Percentiles rank a stretch among this genome's conserved stretches.
Conservation (phyloP, 331 rosid genomes). For the Acacia pycnantha region DNA sequence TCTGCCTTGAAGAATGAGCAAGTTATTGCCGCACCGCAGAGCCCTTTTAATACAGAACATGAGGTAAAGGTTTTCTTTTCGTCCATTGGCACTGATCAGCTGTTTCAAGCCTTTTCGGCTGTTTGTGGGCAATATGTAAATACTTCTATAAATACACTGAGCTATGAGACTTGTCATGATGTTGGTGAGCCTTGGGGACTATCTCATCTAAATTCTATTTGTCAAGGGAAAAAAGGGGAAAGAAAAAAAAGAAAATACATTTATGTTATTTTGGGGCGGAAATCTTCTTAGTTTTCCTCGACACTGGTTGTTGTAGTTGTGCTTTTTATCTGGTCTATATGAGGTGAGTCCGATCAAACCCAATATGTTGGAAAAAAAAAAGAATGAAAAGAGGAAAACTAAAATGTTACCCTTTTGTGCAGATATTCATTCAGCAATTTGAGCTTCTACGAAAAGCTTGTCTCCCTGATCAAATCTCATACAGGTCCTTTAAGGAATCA, state of each 20-base stretch:
- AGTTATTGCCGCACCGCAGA: slow-evolving; percentile 47
- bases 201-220: background rate
- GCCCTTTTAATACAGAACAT: slow-evolving; percentile 82
- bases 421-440: slow-evolving; percentile 92
- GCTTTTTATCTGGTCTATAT: background rate
- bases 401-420: slow-evolving; percentile 18
- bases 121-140: background rate
- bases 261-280: background rate
- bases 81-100: slow-evolving; percentile 3
- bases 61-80: slow-evolving; percentile 61
- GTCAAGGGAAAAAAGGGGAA: background rate
- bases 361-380: background rate
- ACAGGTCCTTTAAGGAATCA: slow-evolving; percentile 58
- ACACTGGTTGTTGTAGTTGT: background rate
- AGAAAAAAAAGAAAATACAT: background rate
- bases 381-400: background rate
- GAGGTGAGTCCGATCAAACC: background rate
- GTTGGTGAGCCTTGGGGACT: background rate
- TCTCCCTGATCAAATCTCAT: slow-evolving; percentile 73
- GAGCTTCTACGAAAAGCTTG: slow-evolving; percentile 90
- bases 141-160: background rate
- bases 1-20: slow-evolving; percentile 82
- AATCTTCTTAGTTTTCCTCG: background rate
- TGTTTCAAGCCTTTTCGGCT: background rate
- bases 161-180: background rate